Evolutionary conservation across 306 rosid genomes (phyloP), one percentile per base, ranked within the genome.

Genomic region (Ceratonia siliqua): DNA sequence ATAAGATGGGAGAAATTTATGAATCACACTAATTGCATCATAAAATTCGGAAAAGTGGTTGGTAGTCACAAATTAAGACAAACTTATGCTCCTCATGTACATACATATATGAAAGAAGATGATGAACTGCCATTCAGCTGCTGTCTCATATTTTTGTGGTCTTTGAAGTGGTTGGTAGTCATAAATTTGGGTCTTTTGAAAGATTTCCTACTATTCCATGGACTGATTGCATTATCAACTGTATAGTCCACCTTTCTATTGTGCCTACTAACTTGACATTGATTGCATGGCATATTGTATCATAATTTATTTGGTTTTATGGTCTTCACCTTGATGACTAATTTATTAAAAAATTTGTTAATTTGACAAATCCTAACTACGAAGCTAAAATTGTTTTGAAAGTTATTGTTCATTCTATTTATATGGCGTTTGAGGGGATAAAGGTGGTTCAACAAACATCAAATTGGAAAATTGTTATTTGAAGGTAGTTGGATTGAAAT

Each of bases 381-480:
- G 18, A n/a, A 20, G 48, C 43, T 62, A 39, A 66, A 39, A 27
- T 45, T 10, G 73, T 74, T 73, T 39, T 46, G 28, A 66, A 5
- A 56, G 36, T 65, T 57, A 48, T 56, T 30, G 5, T 78, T 81
- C 36, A 85, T 78, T 68, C 3, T 58, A 62, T 59, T 21, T 7
- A 1, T 30, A 15, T 80, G 78, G n/a, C 18, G 45, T 79, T 81
- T 41, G 75, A 94, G 99, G 96, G 98, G 96, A 92, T 67, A 90
- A 80, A 82, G 98, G 93, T 9, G 98, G 96, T 66, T 32, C 92
- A 5, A 79, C 88, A 2, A 92, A 90, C 69, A 62, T 91, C 27
- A 92, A 89, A 87, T 75, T 95, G 81, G 92, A 90, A 17, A 86
- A 69, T 83, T 95, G 99, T 77, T 95, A 92, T 85, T 52, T 92